phyloP scores from a whole-genome alignment of 23 red algal genomes.

The Pyropia yezoensis region DNA sequence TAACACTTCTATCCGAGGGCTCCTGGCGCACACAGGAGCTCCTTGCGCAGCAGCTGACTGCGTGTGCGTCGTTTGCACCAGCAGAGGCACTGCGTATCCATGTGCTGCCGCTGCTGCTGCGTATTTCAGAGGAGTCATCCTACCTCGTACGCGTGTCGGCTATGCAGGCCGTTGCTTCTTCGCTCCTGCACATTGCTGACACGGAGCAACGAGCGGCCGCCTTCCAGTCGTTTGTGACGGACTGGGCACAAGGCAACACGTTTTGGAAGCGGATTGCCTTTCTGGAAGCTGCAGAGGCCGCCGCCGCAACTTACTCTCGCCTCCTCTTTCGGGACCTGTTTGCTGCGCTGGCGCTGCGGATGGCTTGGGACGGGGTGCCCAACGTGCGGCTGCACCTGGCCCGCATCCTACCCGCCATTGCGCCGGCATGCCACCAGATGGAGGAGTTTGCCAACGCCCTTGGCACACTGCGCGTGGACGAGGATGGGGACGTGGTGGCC shows the following conservation, averaged over 20 bases:
- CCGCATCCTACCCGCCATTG: slow-evolving; percentile 14
- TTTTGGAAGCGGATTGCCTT: slow-evolving; percentile 76
- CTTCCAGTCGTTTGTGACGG: slow-evolving; percentile 16
- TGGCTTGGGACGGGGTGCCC: slow-evolving; percentile 29
- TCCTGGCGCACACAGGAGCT: slow-evolving; percentile 69
- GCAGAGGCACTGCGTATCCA: slow-evolving; percentile 12
- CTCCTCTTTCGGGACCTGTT: slow-evolving; percentile 35
- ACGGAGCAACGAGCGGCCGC: slow-evolving; percentile 18
- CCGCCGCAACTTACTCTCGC: slow-evolving; percentile 17
- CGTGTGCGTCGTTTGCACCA: slow-evolving; percentile 25
- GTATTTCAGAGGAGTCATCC: slow-evolving; percentile 22
- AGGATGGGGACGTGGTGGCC: slow-evolving; percentile 29
- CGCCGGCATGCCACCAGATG: slow-evolving; percentile 28
- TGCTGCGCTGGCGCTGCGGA: slow-evolving; percentile 12
- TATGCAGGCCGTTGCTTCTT: slow-evolving; percentile 36
- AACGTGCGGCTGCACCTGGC: slow-evolving; percentile 58
- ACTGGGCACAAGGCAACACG: slow-evolving; percentile 36
- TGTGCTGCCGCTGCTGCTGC: slow-evolving; percentile 46
- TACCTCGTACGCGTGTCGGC: slow-evolving; percentile 40
- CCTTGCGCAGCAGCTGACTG: slow-evolving; percentile 34
- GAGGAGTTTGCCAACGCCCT: slow-evolving; percentile 40
- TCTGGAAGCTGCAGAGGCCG: slow-evolving; percentile 27
- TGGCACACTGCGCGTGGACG: slow-evolving; percentile 19
- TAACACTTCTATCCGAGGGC: slow-evolving; percentile 29
- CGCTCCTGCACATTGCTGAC: slow-evolving; percentile 35